Evolutionary conservation across 1,284 basidiomycete species (phyloP), one percentile per base, ranked within the genome.

Genomic region (Agaricales sp.): DNA sequence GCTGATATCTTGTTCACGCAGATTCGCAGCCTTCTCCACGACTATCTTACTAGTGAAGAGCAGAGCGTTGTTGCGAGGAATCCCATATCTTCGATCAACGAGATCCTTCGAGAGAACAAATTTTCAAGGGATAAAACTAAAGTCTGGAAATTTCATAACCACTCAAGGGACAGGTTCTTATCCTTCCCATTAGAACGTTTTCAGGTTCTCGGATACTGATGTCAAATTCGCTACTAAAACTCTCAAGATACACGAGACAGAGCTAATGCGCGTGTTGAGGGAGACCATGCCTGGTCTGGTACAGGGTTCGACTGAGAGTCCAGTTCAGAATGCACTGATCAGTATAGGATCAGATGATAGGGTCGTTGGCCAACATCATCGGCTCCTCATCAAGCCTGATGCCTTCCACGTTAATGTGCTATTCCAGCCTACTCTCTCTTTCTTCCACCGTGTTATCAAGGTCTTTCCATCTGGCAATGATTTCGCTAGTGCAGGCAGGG

Each of bases 221-320:
- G 56, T 69, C 22, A 93, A 91, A 62, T 63, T 74, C 4, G 73
- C 82, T 6, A 77, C 70, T 49, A 88, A 83, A 55, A 70, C 75
- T 13, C 77, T 97, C 49, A 80, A 81, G 55, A 65, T 68, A 8
- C 80, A 94, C 57, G 93, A 98, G 66, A 87, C 96, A 50, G 84
- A 87, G 46, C 77, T 99, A 16, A 89, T 84, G 35, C 78, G 80
- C 47, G 81, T 92, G 2, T 73, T 99, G 35, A 87, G 86, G 58
- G 83, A 91, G 19, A 94, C 90, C 0, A 93, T 99, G 57, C 96
- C 96, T 0, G 96, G 96, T 6, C 74, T 99, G 43, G 92, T 94
- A 3, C 80, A 88, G 49, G 78, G 76, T 20, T 72, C 77, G 6
- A 61, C 77, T 0, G 82, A 85, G 46, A 80, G 74, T 52, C 66